Percentiles rank a stretch among this genome's conserved stretches.
Evolutionary conservation across 2,329 filamentous ascomycete species (phyloP).

Genomic region (Epichloe gansuensis): DNA sequence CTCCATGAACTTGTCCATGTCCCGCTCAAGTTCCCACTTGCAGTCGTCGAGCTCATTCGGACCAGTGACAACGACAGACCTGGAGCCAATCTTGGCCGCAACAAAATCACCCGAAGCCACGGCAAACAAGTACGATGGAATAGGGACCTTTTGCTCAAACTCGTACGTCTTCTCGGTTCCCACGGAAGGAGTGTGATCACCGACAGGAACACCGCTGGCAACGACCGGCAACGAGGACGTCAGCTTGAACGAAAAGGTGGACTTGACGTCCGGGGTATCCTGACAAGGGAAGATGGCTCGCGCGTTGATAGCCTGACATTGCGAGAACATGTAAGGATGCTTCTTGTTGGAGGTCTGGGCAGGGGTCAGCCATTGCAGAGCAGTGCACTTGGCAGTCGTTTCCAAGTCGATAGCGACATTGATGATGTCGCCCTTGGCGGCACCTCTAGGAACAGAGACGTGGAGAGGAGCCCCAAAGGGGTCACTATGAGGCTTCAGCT

Average conservation of each 20-base stretch:
- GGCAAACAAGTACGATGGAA: conserved; percentile 92
- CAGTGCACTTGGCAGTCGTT: conserved; percentile 81
- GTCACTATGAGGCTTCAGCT: conserved; percentile 54
- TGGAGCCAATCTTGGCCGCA: conserved; percentile 73
- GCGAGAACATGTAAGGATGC: conserved; percentile 95
- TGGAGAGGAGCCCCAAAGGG: conserved; percentile 65
- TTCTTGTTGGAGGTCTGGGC: conserved; percentile 92
- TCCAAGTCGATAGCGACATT: conserved; percentile 55
- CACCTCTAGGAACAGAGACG: conserved; percentile 46
- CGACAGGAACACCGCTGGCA: conserved; percentile 63
- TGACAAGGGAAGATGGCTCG: conserved; percentile 93
- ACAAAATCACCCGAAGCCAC: conserved; percentile 77
- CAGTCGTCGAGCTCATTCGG: conserved; percentile 75
- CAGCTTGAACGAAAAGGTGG: conserved; percentile 83
- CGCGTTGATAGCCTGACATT: conserved; percentile 93
- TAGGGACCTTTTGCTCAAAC: conserved; percentile 84
- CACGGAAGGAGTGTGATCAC: conserved; percentile 30
- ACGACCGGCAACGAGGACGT: conserved; percentile 81
- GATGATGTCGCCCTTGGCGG: conserved; percentile 39
- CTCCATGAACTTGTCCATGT: conserved; percentile 86
- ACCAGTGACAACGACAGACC: conserved; percentile 74
- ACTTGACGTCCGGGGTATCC: conserved; percentile 95
- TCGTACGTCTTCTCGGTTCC: conserved; percentile 55
- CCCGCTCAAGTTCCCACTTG: conserved; percentile 82
- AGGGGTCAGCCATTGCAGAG: conserved; percentile 88